These are phyloP conservation scores for Hibiscus syriacus DNA, from an alignment of 345 rosid species.

Conservation along the genomic window DNA sequence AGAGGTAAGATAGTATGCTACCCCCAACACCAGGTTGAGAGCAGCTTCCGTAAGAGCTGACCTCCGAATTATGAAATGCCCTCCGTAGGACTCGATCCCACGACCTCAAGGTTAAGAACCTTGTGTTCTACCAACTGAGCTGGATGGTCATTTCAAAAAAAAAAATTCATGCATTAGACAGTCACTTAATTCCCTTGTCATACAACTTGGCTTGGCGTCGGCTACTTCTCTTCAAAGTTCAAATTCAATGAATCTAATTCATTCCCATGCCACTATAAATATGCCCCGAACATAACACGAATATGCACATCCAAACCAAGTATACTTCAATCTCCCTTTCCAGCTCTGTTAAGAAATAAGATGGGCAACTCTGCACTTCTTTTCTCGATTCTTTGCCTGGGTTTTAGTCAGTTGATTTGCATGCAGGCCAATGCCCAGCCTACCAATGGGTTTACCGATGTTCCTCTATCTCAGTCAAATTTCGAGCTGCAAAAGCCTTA, in stretches of 20 bases:
- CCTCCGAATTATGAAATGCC: too few species aligned
- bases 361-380: neutral
- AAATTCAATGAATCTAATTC: neutral
- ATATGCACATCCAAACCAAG: neutral
- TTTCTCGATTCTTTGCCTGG: neutral
- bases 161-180: neutral
- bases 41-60: too few species aligned
- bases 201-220: neutral
- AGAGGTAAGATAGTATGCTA: too few species aligned
- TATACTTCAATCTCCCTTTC: too few species aligned
- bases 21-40: too few species aligned
- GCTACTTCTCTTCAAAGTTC: neutral
- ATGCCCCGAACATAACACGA: neutral
- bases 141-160: too few species aligned
- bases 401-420: neutral
- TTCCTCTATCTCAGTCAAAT: conserved; percentile 6
- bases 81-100: too few species aligned
- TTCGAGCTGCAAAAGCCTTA: conserved; percentile 19
- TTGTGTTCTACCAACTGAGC: too few species aligned
- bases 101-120: too few species aligned
- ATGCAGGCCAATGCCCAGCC: neutral
- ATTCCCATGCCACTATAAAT: neutral
- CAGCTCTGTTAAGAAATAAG: neutral
- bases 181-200: neutral
- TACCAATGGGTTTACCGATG: conserved; percentile 2